Percentiles rank a stretch among this genome's conserved stretches.
phyloP scores from a whole-genome alignment of 2,329 filamentous ascomycete genomes.

The Penicillium sp. region DNA sequence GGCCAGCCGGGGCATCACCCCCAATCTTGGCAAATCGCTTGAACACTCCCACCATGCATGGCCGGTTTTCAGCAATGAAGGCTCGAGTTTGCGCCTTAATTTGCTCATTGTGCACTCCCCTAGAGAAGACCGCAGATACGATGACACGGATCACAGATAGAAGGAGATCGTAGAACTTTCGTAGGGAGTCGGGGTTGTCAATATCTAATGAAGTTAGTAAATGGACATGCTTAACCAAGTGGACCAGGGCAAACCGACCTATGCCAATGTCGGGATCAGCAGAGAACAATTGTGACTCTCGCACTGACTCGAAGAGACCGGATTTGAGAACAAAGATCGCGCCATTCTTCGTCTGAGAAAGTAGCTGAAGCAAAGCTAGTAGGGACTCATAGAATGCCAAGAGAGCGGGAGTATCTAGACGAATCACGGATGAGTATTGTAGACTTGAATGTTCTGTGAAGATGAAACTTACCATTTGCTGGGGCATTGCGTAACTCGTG shows the following conservation, averaged over 20 bases:
- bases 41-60: constrained; percentile 82
- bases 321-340: constrained; percentile 85
- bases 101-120: constrained; percentile 76
- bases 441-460: not conserved
- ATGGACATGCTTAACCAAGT: not conserved
- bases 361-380: constrained; percentile 76
- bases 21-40: constrained; percentile 85
- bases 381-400: constrained; percentile 69
- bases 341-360: constrained; percentile 81
- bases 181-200: constrained; percentile 67
- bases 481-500: constrained; percentile 66
- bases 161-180: constrained; percentile 81
- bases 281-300: constrained; percentile 79
- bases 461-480: constrained; percentile 52
- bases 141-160: constrained; percentile 79
- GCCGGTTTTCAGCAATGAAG: constrained; percentile 80
- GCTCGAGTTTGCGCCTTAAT: constrained; percentile 70
- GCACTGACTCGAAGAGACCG: constrained; percentile 79
- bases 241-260: constrained; percentile 42
- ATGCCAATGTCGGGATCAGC: constrained; percentile 91
- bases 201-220: constrained; percentile 51
- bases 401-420: constrained; percentile 54
- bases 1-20: constrained; percentile 43
- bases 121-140: constrained; percentile 74
- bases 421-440: constrained; percentile 2